Evolutionary conservation across 83 land plant genomes (phyloP).

Genomic region (Isoetes engelmannii): DNA sequence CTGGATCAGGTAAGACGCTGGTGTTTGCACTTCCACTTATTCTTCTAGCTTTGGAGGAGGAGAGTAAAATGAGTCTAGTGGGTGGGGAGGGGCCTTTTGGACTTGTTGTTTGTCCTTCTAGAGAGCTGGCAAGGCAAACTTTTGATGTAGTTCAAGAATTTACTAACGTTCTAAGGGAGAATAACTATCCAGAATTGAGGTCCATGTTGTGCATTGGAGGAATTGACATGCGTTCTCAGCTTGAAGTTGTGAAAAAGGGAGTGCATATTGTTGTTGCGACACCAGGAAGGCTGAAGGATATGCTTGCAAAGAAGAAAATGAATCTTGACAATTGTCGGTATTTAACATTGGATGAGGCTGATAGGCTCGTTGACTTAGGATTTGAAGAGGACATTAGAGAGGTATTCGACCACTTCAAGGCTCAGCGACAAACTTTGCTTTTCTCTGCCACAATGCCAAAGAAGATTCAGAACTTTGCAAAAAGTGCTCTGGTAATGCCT

Average conservation of each 20-base stretch:
- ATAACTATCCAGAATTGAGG: conserved; percentile 57
- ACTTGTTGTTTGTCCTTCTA: conserved; percentile 73
- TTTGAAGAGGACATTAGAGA: conserved; percentile 95
- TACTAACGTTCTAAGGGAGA: conserved; percentile 42
- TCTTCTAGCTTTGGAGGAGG: conserved; percentile 81
- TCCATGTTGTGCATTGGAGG: conserved; percentile 85
- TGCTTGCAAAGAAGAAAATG: conserved; percentile 95
- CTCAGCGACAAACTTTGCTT: conserved; percentile 78
- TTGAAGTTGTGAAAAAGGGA: conserved; percentile 79
- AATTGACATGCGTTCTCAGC: conserved; percentile 85
- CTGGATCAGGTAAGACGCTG: conserved; percentile 87
- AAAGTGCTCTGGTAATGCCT: conserved; percentile 84
- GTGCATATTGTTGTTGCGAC: conserved; percentile 91
- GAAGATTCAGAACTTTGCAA: conserved; percentile 90
- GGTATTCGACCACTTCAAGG: conserved; percentile 91
- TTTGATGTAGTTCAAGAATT: conserved; percentile 87
- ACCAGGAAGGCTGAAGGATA: conserved; percentile 84
- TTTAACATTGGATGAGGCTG: conserved; percentile 85
- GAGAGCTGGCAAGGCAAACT: conserved; percentile 88
- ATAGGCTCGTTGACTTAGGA: conserved; percentile 80
- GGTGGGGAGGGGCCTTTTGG: conserved; percentile 89
- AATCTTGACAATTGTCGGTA: conserved; percentile 71
- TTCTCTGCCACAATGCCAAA: conserved; percentile 96
- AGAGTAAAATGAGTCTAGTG: conserved; percentile 56
- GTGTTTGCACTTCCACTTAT: conserved; percentile 81